A percentile compares a stretch with the other conserved stretches of the same genome.
Evolutionary conservation across 1,139 yeast species (phyloP).

Genomic region (Lodderomyces orthopsilosis): DNA sequence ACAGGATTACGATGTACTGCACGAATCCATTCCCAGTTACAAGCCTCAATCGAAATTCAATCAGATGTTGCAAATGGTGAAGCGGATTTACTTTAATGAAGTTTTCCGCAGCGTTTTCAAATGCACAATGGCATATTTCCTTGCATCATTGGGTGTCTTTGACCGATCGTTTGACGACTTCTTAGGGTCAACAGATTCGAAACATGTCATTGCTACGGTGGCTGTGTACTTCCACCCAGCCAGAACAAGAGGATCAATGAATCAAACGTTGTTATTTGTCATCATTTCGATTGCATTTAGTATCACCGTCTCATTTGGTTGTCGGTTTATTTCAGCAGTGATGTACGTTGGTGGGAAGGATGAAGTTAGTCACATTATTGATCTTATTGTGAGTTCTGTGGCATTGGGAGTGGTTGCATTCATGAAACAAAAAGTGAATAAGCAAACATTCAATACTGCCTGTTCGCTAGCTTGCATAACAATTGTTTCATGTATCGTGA

Average conservation of each 20-base stretch:
- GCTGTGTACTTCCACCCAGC: conserved; percentile 86
- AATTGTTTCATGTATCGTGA: conserved; percentile 68
- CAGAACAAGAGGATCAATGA: conserved; percentile 77
- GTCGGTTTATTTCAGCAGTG: conserved; percentile 52
- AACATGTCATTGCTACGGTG: conserved; percentile 79
- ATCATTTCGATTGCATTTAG: conserved; percentile 54
- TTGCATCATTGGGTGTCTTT: conserved; percentile 78
- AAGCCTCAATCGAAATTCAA: neutral
- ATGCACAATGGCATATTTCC: conserved; percentile 67
- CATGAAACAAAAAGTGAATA: conserved; percentile 64
- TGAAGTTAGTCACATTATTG: conserved; percentile 53
- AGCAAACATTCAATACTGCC: conserved; percentile 76
- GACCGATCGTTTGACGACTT: conserved; percentile 52
- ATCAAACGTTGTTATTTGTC: conserved; percentile 67
- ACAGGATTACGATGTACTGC: conserved; percentile 3
- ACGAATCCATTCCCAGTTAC: neutral
- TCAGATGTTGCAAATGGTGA: conserved; percentile 4
- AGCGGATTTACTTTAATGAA: conserved; percentile 17
- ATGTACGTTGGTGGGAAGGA: conserved; percentile 48
- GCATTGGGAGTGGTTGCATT: conserved; percentile 68
- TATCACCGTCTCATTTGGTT: conserved; percentile 51
- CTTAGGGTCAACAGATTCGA: conserved; percentile 69
- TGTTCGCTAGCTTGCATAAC: conserved; percentile 76
- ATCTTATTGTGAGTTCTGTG: conserved; percentile 51
- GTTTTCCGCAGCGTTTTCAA: conserved; percentile 45